These are phyloP conservation scores for Breynia disticha DNA, from an alignment of 441 rosid species.

Conservation along the genomic window DNA sequence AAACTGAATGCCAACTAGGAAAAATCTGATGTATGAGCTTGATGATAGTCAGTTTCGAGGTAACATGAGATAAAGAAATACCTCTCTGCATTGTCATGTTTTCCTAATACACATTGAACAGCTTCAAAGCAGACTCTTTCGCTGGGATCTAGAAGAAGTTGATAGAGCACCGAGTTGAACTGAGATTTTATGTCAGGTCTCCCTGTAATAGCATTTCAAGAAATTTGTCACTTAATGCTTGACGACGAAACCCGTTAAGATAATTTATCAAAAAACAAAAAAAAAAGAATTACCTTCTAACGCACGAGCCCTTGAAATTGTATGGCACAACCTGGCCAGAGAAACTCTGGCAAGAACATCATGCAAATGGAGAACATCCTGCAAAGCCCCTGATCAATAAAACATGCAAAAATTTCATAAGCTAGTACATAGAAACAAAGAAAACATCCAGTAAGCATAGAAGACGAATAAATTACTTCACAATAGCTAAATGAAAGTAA, in stretches of 20 bases:
- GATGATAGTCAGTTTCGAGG: background rate
- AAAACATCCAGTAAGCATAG: background rate
- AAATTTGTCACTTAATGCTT: slow-evolving; percentile 17
- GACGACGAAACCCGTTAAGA: slow-evolving; percentile 1
- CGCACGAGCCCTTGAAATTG: slow-evolving; percentile 83
- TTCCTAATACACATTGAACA: slow-evolving; percentile 82
- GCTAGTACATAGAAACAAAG: slow-evolving; percentile 11
- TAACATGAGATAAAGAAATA: slow-evolving; percentile 19
- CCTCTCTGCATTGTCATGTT: slow-evolving; percentile 74
- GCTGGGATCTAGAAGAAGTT: slow-evolving; percentile 95
- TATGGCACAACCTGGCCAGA: slow-evolving; percentile 87
- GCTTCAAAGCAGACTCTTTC: slow-evolving; percentile 99
- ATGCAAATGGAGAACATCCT: slow-evolving; percentile 97
- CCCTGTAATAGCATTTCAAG: slow-evolving; percentile 37
- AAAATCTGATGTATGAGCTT: slow-evolving; percentile 11
- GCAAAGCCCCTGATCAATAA: slow-evolving; percentile 80
- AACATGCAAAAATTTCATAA: slow-evolving; percentile 19
- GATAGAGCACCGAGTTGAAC: slow-evolving; percentile 90
- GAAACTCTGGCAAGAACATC: slow-evolving; percentile 99
- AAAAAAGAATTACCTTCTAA: slow-evolving; percentile 62
- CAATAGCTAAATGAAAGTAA: too few species aligned
- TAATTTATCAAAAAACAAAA: slow-evolving; percentile 11
- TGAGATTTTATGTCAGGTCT: slow-evolving; percentile 89
- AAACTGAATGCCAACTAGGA: slow-evolving; percentile 6
- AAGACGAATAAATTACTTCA: background rate